phyloP scores from a whole-genome alignment of 116 monocot genomes.

The Posidonia oceanica region DNA sequence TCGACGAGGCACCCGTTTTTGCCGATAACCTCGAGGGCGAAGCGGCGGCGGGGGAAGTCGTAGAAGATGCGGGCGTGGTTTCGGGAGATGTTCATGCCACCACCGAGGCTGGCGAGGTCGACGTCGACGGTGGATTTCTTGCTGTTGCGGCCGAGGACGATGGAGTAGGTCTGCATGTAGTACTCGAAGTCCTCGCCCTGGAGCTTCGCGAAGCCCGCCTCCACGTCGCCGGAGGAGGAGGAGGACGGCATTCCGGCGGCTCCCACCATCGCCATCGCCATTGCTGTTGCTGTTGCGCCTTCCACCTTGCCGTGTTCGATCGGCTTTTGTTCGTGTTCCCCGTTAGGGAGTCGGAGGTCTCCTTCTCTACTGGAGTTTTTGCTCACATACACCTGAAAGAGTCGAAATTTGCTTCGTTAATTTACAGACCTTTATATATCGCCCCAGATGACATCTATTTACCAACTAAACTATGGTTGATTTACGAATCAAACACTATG shows the following conservation, averaged over 20 bases:
- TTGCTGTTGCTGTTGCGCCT: no score
- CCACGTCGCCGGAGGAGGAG: slow-evolving; percentile 18
- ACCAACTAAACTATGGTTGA: no score
- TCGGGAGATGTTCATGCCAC: slow-evolving; percentile 49
- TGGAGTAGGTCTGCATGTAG: slow-evolving; percentile 57
- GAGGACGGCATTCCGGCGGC: slow-evolving; percentile 1
- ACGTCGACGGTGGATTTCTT: slow-evolving; percentile 43
- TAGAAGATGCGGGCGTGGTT: slow-evolving; percentile 48
- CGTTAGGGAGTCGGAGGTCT: no score
- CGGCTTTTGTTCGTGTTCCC: no score
- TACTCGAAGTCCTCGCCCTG: slow-evolving; percentile 56
- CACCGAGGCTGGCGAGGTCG: slow-evolving; percentile 42
- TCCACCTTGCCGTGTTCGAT: no score
- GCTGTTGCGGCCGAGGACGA: slow-evolving; percentile 42
- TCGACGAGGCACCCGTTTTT: slow-evolving; percentile 52
- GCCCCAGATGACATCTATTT: no score
- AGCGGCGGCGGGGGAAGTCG: slow-evolving; percentile 37
- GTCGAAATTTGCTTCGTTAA: no score
- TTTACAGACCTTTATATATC: no score
- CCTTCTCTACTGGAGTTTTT: no score
- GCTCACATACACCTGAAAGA: no score
- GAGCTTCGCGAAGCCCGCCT: slow-evolving; percentile 48
- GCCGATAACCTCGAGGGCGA: slow-evolving; percentile 37
- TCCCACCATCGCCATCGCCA: slow-evolving; percentile 6
- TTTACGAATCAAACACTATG: no score